Base-by-base conservation (phyloP, 306 rosid species). In the Begonia peltatifolia region DNA sequence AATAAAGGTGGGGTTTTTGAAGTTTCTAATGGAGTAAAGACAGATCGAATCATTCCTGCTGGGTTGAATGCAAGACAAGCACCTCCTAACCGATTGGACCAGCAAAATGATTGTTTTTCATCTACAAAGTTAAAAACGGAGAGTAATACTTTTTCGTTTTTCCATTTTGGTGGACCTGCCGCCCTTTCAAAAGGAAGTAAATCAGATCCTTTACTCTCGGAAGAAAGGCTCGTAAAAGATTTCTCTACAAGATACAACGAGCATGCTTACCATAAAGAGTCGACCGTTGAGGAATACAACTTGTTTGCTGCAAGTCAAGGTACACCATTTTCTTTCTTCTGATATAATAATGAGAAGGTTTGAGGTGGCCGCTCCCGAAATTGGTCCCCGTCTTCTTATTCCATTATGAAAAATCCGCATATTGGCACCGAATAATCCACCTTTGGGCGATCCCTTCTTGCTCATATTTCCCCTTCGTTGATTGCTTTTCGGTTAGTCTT, bases 81-180 rank as follows among this genome's bases (percentile, higher is more conserved):
- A 17, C 63, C 60, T 3, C 54, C 69, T 38, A 54, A 47, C 12
- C 75, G 74, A 69, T 84, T 79, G 56, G 47, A 16, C 55, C 53
- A 59, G 46, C 69, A 57, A 52, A 75, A 59, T 14, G 72, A 80
- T 59, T 62, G 57, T 62, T 63, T 30, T 30, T 30, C 23, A 20
- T 20, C 76, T 68, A 71, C 79, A 60, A 85, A 70, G 63, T 58
- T 63, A 44, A 74, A 63, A 18, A 66, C 9, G 52, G 70, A 65
- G 12, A 72, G 76, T 54, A 15, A 60, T 55, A 66, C 75, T 49
- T 92, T 92, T 70, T 92, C 99, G 52, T 77, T 92, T 64, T 92
- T 92, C 76, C 96, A 83, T 77, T 87, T 74, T 64, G 97, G 84
- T 11, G 96, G 94, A 30, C 99, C 99, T 56, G 82, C 80, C 22